phyloP scores from a whole-genome alignment of 805 yeast species.

The Suhomyces sp. region DNA sequence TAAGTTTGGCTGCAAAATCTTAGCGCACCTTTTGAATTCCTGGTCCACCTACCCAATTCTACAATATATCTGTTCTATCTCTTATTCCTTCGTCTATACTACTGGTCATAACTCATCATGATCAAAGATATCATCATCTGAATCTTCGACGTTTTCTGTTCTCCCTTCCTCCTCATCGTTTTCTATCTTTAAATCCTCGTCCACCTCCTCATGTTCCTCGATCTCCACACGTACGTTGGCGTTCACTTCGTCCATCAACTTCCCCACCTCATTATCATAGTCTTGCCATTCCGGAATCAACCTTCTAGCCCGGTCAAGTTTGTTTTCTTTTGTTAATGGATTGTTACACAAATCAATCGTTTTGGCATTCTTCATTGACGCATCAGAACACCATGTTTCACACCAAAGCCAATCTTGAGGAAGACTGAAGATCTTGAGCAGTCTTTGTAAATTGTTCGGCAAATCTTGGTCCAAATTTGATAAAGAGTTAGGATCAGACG shows the following conservation, averaged over 20 bases:
- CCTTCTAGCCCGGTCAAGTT: constrained; percentile 70
- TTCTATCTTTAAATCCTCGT: not conserved
- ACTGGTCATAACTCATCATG: constrained; percentile 11
- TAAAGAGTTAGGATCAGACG: constrained; percentile 76
- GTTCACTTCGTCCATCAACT: constrained; percentile 14
- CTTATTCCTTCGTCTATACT: too few relatives aligned
- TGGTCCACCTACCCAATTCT: too few relatives aligned
- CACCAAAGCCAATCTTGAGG: constrained; percentile 92
- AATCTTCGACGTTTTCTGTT: constrained; percentile 5
- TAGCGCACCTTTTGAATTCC: not conserved
- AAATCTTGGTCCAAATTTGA: constrained; percentile 88
- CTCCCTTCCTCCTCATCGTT: constrained; percentile 5
- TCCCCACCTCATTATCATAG: constrained; percentile 57
- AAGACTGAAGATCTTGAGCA: constrained; percentile 65
- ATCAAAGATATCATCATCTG: constrained; percentile 11
- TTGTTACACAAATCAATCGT: constrained; percentile 84
- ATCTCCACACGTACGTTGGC: too few relatives aligned
- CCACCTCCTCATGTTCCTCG: not conserved
- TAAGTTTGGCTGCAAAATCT: too few relatives aligned
- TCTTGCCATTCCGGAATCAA: constrained; percentile 75
- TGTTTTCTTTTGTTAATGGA: constrained; percentile 78
- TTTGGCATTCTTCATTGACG: constrained; percentile 58
- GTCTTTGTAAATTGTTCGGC: constrained; percentile 79
- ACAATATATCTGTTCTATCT: too few relatives aligned
- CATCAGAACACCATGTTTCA: constrained; percentile 86